phyloP scores from a whole-genome alignment of 371 early-diverging fungal genomes.

The Mortierella sp. region DNA sequence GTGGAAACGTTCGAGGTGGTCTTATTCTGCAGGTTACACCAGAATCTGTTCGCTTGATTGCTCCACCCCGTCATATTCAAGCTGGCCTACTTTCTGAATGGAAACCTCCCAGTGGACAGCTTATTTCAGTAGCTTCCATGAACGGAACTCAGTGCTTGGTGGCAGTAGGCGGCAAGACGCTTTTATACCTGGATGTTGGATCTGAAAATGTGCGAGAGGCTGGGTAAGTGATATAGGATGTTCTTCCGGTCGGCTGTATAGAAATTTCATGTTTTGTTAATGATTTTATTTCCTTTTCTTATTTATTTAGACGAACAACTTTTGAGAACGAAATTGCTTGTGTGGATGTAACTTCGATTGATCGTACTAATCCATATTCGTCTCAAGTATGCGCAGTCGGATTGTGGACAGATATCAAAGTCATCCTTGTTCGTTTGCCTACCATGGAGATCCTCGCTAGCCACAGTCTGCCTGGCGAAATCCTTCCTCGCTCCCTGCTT shows the following conservation, averaged over 20 bases:
- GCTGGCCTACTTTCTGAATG: conserved; percentile 62
- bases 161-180: conserved; percentile 64
- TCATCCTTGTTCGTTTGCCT: conserved; percentile 74
- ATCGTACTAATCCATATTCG: conserved; percentile 46
- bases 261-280: background rate
- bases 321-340: conserved; percentile 81
- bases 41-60: conserved; percentile 63
- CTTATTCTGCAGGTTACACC: conserved; percentile 71
- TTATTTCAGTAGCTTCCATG: conserved; percentile 69
- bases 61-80: conserved; percentile 43
- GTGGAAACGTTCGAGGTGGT: conserved; percentile 33
- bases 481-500: conserved; percentile 82
- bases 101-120: conserved; percentile 59
- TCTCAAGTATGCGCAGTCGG: conserved; percentile 77
- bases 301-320: conserved; percentile 54
- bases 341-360: conserved; percentile 73
- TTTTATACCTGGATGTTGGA: conserved; percentile 71
- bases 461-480: conserved; percentile 66
- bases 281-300: background rate
- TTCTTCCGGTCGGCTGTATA: background rate
- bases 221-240: conserved; percentile 49
- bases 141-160: conserved; percentile 66
- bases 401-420: conserved; percentile 80
- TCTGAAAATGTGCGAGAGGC: conserved; percentile 58
- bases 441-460: conserved; percentile 63